A percentile compares a stretch with the other conserved stretches of the same genome.
These are phyloP conservation scores for Sporothrix euskadiensis DNA, from an alignment of 2,329 filamentous ascomycete genomes.

Conservation along the genomic window DNA sequence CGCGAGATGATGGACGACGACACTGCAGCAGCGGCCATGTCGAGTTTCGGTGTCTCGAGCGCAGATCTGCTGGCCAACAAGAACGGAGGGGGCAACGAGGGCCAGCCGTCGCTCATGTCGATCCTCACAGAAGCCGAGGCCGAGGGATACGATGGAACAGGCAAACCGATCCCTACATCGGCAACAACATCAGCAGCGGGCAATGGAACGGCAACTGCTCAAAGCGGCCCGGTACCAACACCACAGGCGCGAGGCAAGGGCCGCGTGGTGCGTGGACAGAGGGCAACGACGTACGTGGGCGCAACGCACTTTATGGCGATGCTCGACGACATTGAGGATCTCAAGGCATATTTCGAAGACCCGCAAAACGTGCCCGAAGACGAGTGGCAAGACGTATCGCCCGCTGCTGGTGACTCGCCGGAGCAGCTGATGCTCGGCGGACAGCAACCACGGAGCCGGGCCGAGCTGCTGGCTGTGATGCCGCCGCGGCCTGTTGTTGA, in stretches of 20 bases:
- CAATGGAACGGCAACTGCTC: not conserved
- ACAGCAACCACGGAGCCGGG: conserved; percentile 43
- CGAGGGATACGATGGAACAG: conserved; percentile 33
- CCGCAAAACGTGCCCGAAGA: conserved; percentile 42
- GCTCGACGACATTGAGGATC: conserved; percentile 61
- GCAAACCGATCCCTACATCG: conserved; percentile 22
- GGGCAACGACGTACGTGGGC: conserved; percentile 55
- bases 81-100: not conserved
- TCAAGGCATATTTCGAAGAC: conserved; percentile 59
- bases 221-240: not conserved
- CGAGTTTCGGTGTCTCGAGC: conserved; percentile 28
- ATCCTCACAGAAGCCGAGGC: conserved; percentile 18
- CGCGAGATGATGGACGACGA: conserved; percentile 52
- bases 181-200: not conserved
- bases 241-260: conserved; percentile 34
- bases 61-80: conserved; percentile 10
- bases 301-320: conserved; percentile 63
- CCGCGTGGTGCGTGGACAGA: conserved; percentile 48
- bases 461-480: conserved; percentile 51
- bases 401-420: conserved; percentile 36
- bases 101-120: not conserved
- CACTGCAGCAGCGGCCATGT: conserved; percentile 27
- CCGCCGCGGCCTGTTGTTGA: conserved; percentile 52
- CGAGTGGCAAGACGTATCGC: conserved; percentile 38
- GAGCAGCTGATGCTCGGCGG: conserved; percentile 47